A percentile compares a stretch with the other conserved stretches of the same genome.
These are phyloP conservation scores for Cercospora sp. DNA, from an alignment of 2,329 filamentous ascomycete species.

Conservation along the genomic window DNA sequence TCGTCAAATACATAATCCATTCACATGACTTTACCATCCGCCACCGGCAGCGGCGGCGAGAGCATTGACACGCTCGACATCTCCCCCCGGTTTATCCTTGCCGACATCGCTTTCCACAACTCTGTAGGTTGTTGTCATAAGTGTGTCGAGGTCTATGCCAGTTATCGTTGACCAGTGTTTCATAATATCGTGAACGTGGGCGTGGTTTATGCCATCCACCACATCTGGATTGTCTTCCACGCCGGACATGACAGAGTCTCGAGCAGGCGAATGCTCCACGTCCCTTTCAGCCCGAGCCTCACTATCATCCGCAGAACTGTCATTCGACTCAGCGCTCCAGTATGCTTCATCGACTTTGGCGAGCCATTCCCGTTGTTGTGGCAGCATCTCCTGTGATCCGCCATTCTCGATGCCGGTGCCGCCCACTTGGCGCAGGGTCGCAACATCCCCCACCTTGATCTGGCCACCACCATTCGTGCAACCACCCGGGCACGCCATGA, in stretches of 20 bases:
- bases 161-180: slow-evolving; percentile 74
- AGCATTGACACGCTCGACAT: slow-evolving; percentile 80
- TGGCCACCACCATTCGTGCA: slow-evolving; percentile 98
- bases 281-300: slow-evolving; percentile 22
- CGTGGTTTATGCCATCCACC: slow-evolving; percentile 59
- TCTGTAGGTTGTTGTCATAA: slow-evolving; percentile 84
- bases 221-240: slow-evolving; percentile 32
- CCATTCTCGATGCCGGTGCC: slow-evolving; percentile 39
- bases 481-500: slow-evolving; percentile 98
- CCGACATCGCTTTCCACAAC: slow-evolving; percentile 95
- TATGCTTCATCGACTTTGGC: slow-evolving; percentile 64
- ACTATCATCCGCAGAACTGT: slow-evolving; percentile 18
- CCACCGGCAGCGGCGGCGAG: slow-evolving; percentile 88
- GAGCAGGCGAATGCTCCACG: slow-evolving; percentile 24
- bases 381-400: slow-evolving; percentile 48
- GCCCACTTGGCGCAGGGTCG: slow-evolving; percentile 41
- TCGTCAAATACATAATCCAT: not conserved
- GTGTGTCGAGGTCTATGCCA: slow-evolving; percentile 66
- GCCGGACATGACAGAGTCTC: slow-evolving; percentile 31
- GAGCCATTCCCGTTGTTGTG: slow-evolving; percentile 85
- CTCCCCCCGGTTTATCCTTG: slow-evolving; percentile 65
- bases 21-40: slow-evolving; percentile 66
- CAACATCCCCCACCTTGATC: slow-evolving; percentile 82
- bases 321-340: slow-evolving; percentile 37
- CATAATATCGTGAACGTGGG: slow-evolving; percentile 67